These are phyloP conservation scores for Drechmeria coniospora DNA, from an alignment of 2,329 filamentous ascomycete genomes.

Conservation along the genomic window DNA sequence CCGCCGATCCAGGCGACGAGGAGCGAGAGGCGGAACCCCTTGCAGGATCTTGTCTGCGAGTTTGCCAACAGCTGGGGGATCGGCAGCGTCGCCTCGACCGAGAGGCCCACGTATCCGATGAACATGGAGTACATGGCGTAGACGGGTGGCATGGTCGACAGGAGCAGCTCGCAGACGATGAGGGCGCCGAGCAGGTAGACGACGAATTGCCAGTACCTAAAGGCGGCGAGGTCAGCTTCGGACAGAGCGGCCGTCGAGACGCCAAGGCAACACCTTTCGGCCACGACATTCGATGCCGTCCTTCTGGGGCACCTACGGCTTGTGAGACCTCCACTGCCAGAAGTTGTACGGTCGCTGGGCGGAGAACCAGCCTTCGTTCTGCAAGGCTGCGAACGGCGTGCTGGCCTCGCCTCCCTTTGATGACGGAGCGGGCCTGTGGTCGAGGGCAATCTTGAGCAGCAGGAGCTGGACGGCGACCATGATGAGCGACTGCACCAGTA, in stretches of 20 bases:
- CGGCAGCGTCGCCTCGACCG: constrained; percentile 67
- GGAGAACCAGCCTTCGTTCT: constrained; percentile 21
- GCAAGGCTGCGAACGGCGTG: constrained; percentile 42
- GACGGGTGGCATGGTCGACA: constrained; percentile 40
- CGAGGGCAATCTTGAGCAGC: constrained; percentile 52
- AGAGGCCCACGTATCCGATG: constrained; percentile 61
- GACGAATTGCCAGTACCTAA: constrained; percentile 64
- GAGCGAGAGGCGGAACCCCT: constrained; percentile 63
- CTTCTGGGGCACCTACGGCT: constrained; percentile 34
- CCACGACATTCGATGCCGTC: not conserved
- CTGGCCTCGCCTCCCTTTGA: constrained; percentile 45
- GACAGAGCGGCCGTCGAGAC: not conserved
- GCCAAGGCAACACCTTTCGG: not conserved
- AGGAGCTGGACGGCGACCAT: constrained; percentile 49
- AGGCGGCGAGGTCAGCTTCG: no score
- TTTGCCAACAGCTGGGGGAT: constrained; percentile 67
- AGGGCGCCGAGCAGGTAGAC: constrained; percentile 49
- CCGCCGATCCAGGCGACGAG: constrained; percentile 65
- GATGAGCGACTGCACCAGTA: constrained; percentile 49
- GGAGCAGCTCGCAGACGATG: constrained; percentile 48
- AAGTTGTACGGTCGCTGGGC: constrained; percentile 56
- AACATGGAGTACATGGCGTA: constrained; percentile 50
- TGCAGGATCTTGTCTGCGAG: constrained; percentile 50
- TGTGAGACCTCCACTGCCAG: constrained; percentile 65
- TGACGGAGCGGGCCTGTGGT: constrained; percentile 45